These are phyloP conservation scores for Diaporthe vexans DNA, from an alignment of 2,329 filamentous ascomycete species.

Conservation along the genomic window DNA sequence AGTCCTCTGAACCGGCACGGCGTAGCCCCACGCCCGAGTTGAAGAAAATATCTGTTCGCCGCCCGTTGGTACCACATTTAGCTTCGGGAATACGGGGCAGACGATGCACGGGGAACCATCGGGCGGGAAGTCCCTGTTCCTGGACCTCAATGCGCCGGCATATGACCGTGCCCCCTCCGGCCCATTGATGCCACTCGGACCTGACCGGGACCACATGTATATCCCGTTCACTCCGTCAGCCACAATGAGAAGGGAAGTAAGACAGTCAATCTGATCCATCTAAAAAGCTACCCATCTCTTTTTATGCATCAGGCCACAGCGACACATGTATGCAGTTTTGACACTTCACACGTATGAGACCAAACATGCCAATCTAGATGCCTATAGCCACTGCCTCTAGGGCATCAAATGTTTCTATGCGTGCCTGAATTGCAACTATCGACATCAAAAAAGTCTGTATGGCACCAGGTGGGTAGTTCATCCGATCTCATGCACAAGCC, in stretches of 20 bases:
- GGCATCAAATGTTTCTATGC: no score
- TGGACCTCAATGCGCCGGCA: constrained; percentile 1
- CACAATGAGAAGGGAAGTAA: no score
- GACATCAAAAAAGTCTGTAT: background rate
- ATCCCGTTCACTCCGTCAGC: background rate
- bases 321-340: background rate
- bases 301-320: no score
- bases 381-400: background rate
- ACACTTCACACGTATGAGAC: background rate
- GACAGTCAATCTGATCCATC: background rate
- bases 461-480: background rate
- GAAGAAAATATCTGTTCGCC: no score
- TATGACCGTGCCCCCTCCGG: background rate
- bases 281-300: background rate
- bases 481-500: background rate
- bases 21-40: background rate
- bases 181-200: background rate
- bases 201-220: background rate
- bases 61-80: background rate
- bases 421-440: background rate
- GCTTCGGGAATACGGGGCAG: background rate
- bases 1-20: no score
- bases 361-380: background rate
- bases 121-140: background rate
- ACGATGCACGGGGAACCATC: background rate